Evolutionary conservation across 192 early-diverging fungal genomes (phyloP).

Genomic region (Chytriomyces hyalinus): DNA sequence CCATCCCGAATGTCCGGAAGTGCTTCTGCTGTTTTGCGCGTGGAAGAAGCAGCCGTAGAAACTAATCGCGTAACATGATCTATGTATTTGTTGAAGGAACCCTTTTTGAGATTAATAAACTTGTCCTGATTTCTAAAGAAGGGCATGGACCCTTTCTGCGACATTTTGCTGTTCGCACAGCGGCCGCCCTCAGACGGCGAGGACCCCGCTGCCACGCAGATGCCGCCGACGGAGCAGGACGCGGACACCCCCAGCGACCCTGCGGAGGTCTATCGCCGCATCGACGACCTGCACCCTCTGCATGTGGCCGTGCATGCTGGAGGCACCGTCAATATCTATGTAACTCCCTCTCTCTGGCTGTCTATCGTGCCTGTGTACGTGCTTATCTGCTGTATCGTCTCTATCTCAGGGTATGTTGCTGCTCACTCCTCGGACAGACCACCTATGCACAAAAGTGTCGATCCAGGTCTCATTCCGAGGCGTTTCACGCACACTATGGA

Average conservation of each 20-base stretch:
- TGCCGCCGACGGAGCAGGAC: neutral
- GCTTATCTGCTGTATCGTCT: neutral
- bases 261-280: neutral
- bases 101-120: neutral
- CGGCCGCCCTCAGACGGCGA: neutral
- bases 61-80: neutral
- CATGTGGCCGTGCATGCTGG: neutral
- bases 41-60: neutral
- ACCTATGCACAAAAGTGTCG: neutral
- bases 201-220: neutral
- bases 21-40: neutral
- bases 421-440: neutral
- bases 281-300: neutral
- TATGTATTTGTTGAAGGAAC: neutral
- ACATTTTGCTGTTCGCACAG: neutral
- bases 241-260: neutral
- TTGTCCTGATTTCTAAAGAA: neutral
- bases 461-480: slow-evolving; percentile 8
- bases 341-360: neutral
- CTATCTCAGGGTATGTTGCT: neutral
- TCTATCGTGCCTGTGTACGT: neutral
- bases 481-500: slow-evolving; percentile 4
- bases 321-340: neutral
- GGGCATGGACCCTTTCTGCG: neutral
- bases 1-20: neutral